These are phyloP conservation scores for Theileria equi DNA, from an alignment of 169 alveolate genomes.

Conservation along the genomic window DNA sequence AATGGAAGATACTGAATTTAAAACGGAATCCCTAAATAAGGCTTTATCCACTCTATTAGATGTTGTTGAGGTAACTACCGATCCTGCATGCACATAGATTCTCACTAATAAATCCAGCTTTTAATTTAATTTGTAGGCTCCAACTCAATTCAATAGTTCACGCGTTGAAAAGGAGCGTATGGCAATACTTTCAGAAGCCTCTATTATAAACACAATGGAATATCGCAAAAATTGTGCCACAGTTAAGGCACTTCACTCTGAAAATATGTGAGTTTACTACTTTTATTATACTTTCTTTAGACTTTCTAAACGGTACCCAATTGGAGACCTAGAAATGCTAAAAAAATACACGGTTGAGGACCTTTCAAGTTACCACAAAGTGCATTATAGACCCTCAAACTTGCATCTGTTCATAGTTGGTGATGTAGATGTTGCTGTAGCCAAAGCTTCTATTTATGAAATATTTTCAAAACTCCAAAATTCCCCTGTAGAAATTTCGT, in stretches of 20 bases:
- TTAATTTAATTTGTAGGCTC: conserved; percentile 25
- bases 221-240: conserved; percentile 79
- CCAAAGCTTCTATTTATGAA: conserved; percentile 2
- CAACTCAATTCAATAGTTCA: conserved; percentile 76
- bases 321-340: conserved; percentile 68
- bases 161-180: conserved; percentile 77
- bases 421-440: conserved; percentile 21
- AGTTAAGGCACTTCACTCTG: conserved; percentile 74
- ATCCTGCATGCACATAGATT: too few species aligned
- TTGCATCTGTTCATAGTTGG: conserved; percentile 55
- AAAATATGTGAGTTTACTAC: conserved; percentile 61
- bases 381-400: conserved; percentile 63
- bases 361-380: conserved; percentile 51
- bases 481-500: conserved; percentile 1
- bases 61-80: conserved; percentile 38
- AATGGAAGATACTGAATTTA: conserved; percentile 45
- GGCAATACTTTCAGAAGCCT: conserved; percentile 82
- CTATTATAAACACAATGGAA: conserved; percentile 77
- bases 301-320: conserved; percentile 69
- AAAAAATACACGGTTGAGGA: conserved; percentile 56
- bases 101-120: background rate
- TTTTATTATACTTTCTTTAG: background rate
- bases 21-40: conserved; percentile 13
- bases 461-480: conserved; percentile 25
- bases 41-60: conserved; percentile 45